Base-by-base conservation (phyloP, 164 flowering plant species). In the Protea cynaroides region DNA sequence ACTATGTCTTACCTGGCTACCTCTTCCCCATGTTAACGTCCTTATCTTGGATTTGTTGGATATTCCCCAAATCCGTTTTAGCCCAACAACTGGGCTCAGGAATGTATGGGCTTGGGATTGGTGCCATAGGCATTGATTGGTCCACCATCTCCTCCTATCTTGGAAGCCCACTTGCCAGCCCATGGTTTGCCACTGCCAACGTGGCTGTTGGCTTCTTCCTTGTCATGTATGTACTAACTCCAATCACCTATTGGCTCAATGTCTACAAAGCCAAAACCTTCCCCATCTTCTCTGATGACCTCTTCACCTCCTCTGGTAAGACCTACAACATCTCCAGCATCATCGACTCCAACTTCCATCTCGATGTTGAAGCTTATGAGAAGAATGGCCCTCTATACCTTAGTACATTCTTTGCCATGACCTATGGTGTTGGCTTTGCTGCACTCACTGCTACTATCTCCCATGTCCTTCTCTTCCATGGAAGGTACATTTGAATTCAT, bases 181-280 rank as follows among this genome's bases (percentile, higher is more conserved):
- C 97, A 37, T 90, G 92, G 95, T 90, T 88, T 38, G 97, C 97
- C 71, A 88, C 94, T 0, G 94, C 90, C 29, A 88, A 90, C 65
- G 84, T 90, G 0, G 92, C 92, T 0, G 86, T 58, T 10, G 97
- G 97, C 0, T 90, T 72, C 57, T 37, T 74, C 15, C 3, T 88
- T 1, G 67, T 90, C 70, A 84, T 83, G 84, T 90, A 88, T 62
- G 77, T 90, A 7, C 44, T 86, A 38, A 83, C 86, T 0, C 97
- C 97, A 0, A 10, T 82, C 1, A 43, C 72, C 25, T 90, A 90
- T 54, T 88, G 92, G 92, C 67, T 84, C 50, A 73, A 88, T 64
- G 64, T 86, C 63, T 90, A 79, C 72, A 77, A 84, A 8, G 92
- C 92, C 68, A 85, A 84, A 66, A 84, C 79, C 22, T 90, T 90